Evolutionary conservation across 1,139 yeast genomes (phyloP).

Genomic region (Suhomyces maxii): DNA sequence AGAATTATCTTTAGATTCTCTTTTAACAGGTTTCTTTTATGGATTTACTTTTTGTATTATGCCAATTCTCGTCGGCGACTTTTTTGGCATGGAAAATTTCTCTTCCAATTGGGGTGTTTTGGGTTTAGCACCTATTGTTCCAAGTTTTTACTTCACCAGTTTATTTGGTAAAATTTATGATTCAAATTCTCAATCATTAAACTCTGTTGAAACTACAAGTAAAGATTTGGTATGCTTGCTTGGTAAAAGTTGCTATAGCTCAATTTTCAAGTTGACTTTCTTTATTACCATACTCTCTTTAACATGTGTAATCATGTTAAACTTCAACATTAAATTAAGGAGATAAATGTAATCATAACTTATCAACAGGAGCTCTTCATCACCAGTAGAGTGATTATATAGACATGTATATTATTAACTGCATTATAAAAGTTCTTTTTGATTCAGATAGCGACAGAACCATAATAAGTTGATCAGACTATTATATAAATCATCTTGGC

Average conservation of each 20-base stretch:
- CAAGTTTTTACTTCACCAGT: slow-evolving; percentile 50
- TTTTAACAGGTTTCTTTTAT: slow-evolving; percentile 53
- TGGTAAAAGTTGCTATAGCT: slow-evolving; percentile 46
- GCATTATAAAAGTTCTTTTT: not conserved
- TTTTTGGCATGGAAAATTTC: slow-evolving; percentile 55
- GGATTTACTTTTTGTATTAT: slow-evolving; percentile 58
- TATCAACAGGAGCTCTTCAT: not conserved
- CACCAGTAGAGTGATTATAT: not conserved
- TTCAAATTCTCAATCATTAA: slow-evolving; percentile 27
- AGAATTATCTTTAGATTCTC: slow-evolving; percentile 39
- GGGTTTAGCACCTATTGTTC: slow-evolving; percentile 53
- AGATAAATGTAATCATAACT: not conserved
- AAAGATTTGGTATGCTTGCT: slow-evolving; percentile 27
- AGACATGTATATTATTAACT: not conserved
- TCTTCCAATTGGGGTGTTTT: slow-evolving; percentile 61
- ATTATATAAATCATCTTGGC: no score
- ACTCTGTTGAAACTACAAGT: not conserved
- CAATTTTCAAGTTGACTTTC: slow-evolving; percentile 40
- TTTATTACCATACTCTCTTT: slow-evolving; percentile 12
- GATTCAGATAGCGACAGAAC: no score
- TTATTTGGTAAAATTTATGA: slow-evolving; percentile 56
- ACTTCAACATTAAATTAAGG: slow-evolving; percentile 2
- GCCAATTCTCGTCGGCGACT: slow-evolving; percentile 60
- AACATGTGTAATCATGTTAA: slow-evolving; percentile 10
- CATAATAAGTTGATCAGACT: no score